Evolutionary conservation across 352 stramenopile genomes (phyloP), one percentile per base, ranked within the genome.

Genomic region (Globisporangium emineosum): DNA sequence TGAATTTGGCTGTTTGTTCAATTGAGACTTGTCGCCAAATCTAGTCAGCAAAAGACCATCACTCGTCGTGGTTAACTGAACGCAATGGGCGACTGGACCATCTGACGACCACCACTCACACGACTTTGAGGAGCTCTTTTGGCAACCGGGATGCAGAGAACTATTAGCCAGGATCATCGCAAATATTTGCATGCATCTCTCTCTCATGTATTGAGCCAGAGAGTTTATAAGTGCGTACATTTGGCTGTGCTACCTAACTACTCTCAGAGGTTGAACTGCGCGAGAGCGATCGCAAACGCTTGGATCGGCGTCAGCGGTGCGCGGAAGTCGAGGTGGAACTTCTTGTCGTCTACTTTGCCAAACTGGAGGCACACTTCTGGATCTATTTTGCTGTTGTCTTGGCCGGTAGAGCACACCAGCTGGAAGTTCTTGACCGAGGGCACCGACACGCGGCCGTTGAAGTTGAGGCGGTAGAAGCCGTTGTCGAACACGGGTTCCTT

Each of bases 401-500:
- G 15, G 2, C 60, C 67, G 6, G 53, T 64, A 2, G 69, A 60
- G 40, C 60, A 52, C 13, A 90, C 68, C 19, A 93, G 72, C 60
- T 93, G 84, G 59, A 93, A 93, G 69, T 93, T 93, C 64, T 93
- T 93, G 40, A 93, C 77, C 10, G 77, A 89, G 13, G 84, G 80
- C 47, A 90, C 67, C 17, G 80, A 89, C 32, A 93, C 84, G n/a
- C 84, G 76, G 19, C 82, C 82, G 62, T 89, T 78, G 62, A 93
- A 93, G 62, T 93, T 90, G 67, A 93, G 81, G 9, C 81, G 79
- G 52, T 93, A 93, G 56, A 82, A 90, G 25, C 83, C 81, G 33
- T 88, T 89, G 51, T 91, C 82, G 37, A 91, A 91, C n/a, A 82
- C 69, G 0, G 84, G 81, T 27, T 82, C 66, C 64, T 91, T 89